Evolutionary conservation across 164 flowering plant species (phyloP).

Genomic region (Berberis vulgaris): DNA sequence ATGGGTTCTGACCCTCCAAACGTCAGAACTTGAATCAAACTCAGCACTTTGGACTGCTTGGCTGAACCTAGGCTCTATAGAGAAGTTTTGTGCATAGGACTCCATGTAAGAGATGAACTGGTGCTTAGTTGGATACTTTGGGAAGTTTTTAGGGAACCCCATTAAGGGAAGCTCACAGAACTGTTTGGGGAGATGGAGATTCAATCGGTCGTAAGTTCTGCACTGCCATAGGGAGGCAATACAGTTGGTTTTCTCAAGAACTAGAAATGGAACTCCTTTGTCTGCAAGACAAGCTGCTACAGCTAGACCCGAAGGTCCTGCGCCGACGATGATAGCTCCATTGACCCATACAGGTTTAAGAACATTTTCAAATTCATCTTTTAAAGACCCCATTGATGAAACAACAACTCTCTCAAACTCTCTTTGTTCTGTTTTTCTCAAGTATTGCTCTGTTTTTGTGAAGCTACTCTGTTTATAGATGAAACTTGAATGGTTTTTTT

Average conservation of each 20-base stretch:
- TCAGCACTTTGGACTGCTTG: slow-evolving; percentile 44
- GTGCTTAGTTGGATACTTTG: slow-evolving; percentile 68
- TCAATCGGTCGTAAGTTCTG: slow-evolving; percentile 51
- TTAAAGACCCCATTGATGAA: slow-evolving; percentile 31
- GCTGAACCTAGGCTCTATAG: slow-evolving; percentile 48
- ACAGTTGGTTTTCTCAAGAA: slow-evolving; percentile 64
- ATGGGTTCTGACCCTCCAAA: slow-evolving; percentile 58
- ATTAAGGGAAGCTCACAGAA: slow-evolving; percentile 75
- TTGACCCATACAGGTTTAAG: slow-evolving; percentile 23
- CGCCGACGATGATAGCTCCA: slow-evolving; percentile 80
- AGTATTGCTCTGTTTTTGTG: no score
- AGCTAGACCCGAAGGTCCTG: slow-evolving; percentile 91
- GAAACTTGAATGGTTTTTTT: no score
- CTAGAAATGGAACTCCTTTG: slow-evolving; percentile 43
- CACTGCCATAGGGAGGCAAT: slow-evolving; percentile 85
- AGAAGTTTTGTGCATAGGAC: slow-evolving; percentile 57
- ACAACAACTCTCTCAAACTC: not conserved
- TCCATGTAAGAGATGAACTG: slow-evolving; percentile 88
- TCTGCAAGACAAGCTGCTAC: slow-evolving; percentile 60
- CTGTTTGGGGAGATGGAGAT: slow-evolving; percentile 77
- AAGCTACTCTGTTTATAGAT: no score
- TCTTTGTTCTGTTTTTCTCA: not conserved
- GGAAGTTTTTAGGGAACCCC: slow-evolving; percentile 61
- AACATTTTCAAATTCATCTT: slow-evolving; percentile 14
- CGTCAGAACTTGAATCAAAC: slow-evolving; percentile 36